phyloP scores from a whole-genome alignment of 805 yeast species.

The Yarrowia bubula region DNA sequence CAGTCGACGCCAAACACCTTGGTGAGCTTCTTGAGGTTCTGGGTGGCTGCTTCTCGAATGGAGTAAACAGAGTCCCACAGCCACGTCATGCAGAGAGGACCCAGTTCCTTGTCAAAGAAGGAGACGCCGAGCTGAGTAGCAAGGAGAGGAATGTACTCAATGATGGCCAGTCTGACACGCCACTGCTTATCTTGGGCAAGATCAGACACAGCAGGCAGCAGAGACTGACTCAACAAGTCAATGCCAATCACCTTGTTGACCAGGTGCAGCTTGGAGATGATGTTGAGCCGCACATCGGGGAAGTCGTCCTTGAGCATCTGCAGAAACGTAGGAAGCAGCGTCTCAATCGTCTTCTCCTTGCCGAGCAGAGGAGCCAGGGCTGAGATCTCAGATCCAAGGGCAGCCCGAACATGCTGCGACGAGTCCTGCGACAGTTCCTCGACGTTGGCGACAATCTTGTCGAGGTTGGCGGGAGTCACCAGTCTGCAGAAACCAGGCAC shows the following conservation, averaged over 20 bases:
- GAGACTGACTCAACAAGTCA: constrained; percentile 75
- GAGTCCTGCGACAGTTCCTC: constrained; percentile 83
- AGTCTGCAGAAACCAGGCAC: constrained; percentile 54
- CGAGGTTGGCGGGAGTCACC: constrained; percentile 50
- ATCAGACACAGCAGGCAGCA: constrained; percentile 93
- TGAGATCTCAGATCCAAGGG: constrained; percentile 84
- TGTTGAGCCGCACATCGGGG: constrained; percentile 93
- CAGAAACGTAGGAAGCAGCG: constrained; percentile 80
- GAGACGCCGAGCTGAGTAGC: constrained; percentile 93
- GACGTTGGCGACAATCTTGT: constrained; percentile 77
- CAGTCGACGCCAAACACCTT: constrained; percentile 88
- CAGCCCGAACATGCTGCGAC: constrained; percentile 89
- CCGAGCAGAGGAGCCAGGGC: constrained; percentile 83
- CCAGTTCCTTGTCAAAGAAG: constrained; percentile 87
- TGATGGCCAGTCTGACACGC: constrained; percentile 96
- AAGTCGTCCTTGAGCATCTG: constrained; percentile 95
- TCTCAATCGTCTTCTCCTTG: constrained; percentile 77
- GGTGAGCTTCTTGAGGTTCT: constrained; percentile 74
- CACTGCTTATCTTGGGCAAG: constrained; percentile 95
- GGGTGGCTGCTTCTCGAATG: constrained; percentile 93
- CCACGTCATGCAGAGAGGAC: constrained; percentile 94
- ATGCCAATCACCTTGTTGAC: constrained; percentile 95
- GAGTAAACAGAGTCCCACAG: constrained; percentile 97
- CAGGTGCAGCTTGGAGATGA: constrained; percentile 84
- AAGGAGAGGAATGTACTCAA: constrained; percentile 90